Conservation (phyloP, 345 rosid species). For the Lepidium sativum region DNA sequence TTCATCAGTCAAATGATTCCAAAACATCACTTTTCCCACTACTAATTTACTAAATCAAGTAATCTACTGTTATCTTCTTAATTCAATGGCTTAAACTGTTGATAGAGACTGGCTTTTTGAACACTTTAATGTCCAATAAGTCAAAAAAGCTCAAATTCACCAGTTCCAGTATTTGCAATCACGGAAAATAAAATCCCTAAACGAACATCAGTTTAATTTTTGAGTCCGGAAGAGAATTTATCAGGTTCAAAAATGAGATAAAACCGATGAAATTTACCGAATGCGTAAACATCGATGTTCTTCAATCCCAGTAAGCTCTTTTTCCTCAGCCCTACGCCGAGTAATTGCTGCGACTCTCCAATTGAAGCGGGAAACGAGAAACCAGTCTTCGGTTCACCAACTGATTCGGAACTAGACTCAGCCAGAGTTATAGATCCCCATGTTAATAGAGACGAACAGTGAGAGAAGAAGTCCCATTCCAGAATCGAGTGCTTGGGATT, state of each 20-base stretch:
- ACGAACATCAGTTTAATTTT: neutral
- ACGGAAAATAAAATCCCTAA: neutral
- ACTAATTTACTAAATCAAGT: neutral
- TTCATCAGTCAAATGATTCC: neutral
- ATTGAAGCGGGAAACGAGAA: constrained; percentile 52
- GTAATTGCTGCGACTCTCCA: constrained; percentile 44
- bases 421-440: constrained; percentile 70
- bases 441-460: constrained; percentile 27
- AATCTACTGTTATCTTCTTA: neutral
- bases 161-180: neutral
- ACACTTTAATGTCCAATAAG: no score
- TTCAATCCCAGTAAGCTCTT: constrained; percentile 67
- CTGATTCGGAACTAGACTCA: constrained; percentile 38
- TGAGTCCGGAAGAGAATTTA: no score
- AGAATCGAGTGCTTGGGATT: constrained; percentile 31
- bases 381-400: constrained; percentile 59
- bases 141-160: neutral
- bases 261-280: constrained; percentile 32
- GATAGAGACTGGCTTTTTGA: neutral
- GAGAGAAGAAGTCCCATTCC: constrained; percentile 32
- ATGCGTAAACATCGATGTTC: constrained; percentile 81
- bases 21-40: neutral
- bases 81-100: neutral
- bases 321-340: constrained; percentile 74
- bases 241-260: neutral